These are phyloP conservation scores for Camellia japonica DNA, from an alignment of 148 eudicot genomes.

Conservation along the genomic window DNA sequence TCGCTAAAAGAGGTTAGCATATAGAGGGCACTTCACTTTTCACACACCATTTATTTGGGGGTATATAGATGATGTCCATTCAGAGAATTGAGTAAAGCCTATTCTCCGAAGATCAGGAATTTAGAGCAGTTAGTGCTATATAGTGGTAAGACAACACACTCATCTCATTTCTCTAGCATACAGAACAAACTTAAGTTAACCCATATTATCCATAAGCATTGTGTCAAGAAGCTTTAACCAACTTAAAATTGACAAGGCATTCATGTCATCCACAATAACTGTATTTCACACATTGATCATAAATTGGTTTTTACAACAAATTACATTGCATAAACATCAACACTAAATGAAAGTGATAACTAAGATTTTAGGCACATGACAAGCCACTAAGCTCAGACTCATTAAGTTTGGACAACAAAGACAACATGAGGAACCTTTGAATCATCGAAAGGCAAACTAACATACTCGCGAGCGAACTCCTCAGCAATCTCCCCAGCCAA, in stretches of 20 bases:
- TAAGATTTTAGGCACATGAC: background rate
- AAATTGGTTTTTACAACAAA: background rate
- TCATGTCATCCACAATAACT: background rate
- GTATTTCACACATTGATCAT: background rate
- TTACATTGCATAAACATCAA: background rate
- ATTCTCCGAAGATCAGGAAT: too few species aligned
- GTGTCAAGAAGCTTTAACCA: background rate
- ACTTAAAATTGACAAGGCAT: background rate
- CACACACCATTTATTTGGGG: too few species aligned
- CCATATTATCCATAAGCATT: background rate
- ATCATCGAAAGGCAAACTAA: slow-evolving; percentile 70
- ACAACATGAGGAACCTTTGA: slow-evolving; percentile 58
- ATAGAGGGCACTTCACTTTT: too few species aligned
- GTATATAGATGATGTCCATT: too few species aligned
- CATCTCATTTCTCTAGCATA: background rate
- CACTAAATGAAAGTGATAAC: background rate
- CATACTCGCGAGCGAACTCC: slow-evolving; percentile 62
- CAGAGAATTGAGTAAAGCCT: too few species aligned
- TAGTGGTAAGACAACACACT: background rate
- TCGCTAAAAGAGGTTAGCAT: too few species aligned
- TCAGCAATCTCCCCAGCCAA: slow-evolving; percentile 60
- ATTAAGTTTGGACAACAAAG: slow-evolving; percentile 35
- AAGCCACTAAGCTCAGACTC: slow-evolving; percentile 19
- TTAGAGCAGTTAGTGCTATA: too few species aligned
- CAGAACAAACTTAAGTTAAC: background rate